Percentiles rank a stretch among this genome's conserved stretches.
phyloP scores from a whole-genome alignment of 2,329 filamentous ascomycete genomes.

The Epichloe aotearoae region DNA sequence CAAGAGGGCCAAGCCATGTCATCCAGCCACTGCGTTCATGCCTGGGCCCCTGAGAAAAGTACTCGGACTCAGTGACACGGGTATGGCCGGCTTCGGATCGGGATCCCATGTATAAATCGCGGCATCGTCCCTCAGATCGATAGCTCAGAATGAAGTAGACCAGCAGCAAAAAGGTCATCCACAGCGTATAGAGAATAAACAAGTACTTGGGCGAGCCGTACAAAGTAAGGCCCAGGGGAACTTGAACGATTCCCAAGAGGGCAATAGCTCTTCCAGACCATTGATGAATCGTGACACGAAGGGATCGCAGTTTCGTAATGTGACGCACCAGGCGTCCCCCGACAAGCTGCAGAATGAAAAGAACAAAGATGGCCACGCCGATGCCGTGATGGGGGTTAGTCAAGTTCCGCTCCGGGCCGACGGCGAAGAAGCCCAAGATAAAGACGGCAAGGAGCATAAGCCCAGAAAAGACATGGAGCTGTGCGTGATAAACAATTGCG shows the following conservation, averaged over 20 bases:
- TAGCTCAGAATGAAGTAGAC: slow-evolving; percentile 73
- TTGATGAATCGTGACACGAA: slow-evolving; percentile 60
- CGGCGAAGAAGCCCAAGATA: slow-evolving; percentile 64
- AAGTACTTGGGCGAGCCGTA: slow-evolving; percentile 79
- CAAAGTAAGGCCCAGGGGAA: slow-evolving; percentile 77
- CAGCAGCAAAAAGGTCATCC: slow-evolving; percentile 58
- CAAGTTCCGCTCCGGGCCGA: slow-evolving; percentile 56
- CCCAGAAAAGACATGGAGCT: slow-evolving; percentile 57
- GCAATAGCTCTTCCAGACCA: slow-evolving; percentile 73
- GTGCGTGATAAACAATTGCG: slow-evolving; percentile 58
- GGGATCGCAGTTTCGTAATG: slow-evolving; percentile 34
- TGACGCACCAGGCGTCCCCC: slow-evolving; percentile 54
- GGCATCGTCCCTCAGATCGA: slow-evolving; percentile 40
- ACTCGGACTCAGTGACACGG: slow-evolving; percentile 27
- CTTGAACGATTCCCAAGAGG: slow-evolving; percentile 71
- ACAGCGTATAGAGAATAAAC: slow-evolving; percentile 77
- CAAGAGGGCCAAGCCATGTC: slow-evolving; percentile 39
- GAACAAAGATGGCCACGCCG: slow-evolving; percentile 62
- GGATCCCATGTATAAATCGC: slow-evolving; percentile 41
- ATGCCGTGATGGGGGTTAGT: slow-evolving; percentile 76
- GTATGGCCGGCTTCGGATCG: slow-evolving; percentile 37
- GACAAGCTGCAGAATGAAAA: slow-evolving; percentile 58
- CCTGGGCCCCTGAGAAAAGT: slow-evolving; percentile 22
- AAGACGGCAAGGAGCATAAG: slow-evolving; percentile 59
- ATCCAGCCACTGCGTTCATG: slow-evolving; percentile 19